Percentiles rank a stretch among this genome's conserved stretches.
These are phyloP conservation scores for Monilinia vaccinii-corymbosi DNA, from an alignment of 2,329 filamentous ascomycete species.

Conservation along the genomic window DNA sequence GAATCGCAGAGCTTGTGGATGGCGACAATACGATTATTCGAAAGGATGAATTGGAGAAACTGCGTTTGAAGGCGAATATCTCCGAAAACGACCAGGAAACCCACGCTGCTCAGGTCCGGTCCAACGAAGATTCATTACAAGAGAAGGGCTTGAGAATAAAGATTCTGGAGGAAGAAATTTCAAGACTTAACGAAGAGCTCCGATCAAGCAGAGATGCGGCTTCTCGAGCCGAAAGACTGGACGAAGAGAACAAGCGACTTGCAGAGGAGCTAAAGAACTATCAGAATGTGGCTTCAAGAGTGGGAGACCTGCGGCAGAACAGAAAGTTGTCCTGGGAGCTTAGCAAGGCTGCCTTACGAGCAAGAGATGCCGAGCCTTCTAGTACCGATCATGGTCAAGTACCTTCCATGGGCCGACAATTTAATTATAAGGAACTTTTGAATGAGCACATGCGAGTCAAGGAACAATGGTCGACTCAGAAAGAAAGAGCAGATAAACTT, in stretches of 20 bases:
- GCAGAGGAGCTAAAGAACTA: slow-evolving; percentile 17
- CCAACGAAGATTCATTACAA: neutral
- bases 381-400: neutral
- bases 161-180: slow-evolving; percentile 4
- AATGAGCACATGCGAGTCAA: neutral
- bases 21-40: slow-evolving; percentile 2
- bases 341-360: slow-evolving; percentile 10
- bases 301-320: slow-evolving; percentile 21
- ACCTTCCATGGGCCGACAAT: neutral
- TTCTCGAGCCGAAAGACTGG: slow-evolving; percentile 11
- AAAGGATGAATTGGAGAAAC: neutral
- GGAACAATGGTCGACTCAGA: slow-evolving; percentile 5
- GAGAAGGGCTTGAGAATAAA: slow-evolving; percentile 5
- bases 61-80: neutral
- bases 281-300: slow-evolving; percentile 8
- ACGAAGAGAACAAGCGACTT: slow-evolving; percentile 15
- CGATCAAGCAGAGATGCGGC: slow-evolving; percentile 12
- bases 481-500: slow-evolving; percentile 2
- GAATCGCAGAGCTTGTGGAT: slow-evolving; percentile 8
- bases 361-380: neutral
- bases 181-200: slow-evolving; percentile 15
- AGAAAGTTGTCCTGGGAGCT: slow-evolving; percentile 16
- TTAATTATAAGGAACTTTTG: neutral
- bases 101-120: neutral
- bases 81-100: neutral